Evolutionary conservation across 228 moss, liverwort and hornwort genomes (phyloP).

Genomic region (Sphagnum fallax): DNA sequence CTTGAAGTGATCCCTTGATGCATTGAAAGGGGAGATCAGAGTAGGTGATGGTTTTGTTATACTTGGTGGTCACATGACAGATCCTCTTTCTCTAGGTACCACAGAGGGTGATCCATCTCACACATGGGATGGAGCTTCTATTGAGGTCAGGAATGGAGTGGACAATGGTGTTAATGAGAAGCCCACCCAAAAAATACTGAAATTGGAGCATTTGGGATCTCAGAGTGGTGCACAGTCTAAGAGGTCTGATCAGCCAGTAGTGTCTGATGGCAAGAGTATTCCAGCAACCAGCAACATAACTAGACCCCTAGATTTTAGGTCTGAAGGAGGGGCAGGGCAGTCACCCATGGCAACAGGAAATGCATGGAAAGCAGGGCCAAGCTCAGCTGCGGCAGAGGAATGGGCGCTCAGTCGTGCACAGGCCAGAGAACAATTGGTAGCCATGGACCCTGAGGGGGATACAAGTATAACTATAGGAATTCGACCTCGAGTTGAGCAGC

Average conservation of each 20-base stretch:
- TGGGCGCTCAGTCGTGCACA: conserved; percentile 47
- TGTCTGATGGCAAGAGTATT: background rate
- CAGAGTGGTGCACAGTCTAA: background rate
- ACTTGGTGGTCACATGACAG: too few relatives aligned
- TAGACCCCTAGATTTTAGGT: conserved; percentile 7
- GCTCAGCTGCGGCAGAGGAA: conserved; percentile 44
- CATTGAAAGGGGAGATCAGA: too few relatives aligned
- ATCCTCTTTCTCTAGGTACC: too few relatives aligned
- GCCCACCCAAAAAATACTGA: too few relatives aligned
- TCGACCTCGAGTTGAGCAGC: conserved; percentile 4
- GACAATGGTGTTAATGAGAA: too few relatives aligned
- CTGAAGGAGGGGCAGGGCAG: background rate
- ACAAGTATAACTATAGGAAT: conserved; percentile 14
- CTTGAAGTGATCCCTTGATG: too few relatives aligned
- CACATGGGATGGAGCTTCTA: too few relatives aligned
- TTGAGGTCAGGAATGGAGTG: too few relatives aligned
- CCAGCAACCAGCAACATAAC: conserved; percentile 13
- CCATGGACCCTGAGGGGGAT: conserved; percentile 11
- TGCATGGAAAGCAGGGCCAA: conserved; percentile 47
- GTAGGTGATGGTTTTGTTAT: too few relatives aligned
- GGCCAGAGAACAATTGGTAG: conserved; percentile 15
- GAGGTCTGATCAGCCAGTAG: background rate
- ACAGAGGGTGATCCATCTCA: too few relatives aligned
- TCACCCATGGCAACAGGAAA: background rate
- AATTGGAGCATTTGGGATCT: too few relatives aligned